Conservation (phyloP, 2,329 filamentous ascomycete genomes). For the Didymella pinodella region DNA sequence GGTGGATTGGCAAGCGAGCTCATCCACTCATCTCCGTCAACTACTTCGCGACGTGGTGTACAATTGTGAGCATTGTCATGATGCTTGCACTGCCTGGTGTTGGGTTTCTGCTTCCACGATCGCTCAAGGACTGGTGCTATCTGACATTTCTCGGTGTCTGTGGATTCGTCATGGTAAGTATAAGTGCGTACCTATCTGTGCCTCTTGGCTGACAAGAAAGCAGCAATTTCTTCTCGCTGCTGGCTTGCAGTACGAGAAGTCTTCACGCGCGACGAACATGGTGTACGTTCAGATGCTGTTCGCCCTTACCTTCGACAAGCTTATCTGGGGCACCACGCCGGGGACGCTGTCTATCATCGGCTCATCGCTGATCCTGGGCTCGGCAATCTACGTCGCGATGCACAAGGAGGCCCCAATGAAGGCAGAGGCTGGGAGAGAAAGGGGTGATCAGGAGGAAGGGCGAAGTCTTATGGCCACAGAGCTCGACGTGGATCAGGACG, state of each 20-base stretch:
- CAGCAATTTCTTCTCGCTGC: conserved; percentile 82
- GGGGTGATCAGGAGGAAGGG: conserved; percentile 44
- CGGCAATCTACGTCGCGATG: conserved; percentile 70
- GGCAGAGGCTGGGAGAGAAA: conserved; percentile 21
- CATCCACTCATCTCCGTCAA: conserved; percentile 87
- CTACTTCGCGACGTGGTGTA: conserved; percentile 78
- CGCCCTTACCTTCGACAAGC: conserved; percentile 69
- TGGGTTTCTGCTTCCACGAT: conserved; percentile 64
- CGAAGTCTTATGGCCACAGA: conserved; percentile 40
- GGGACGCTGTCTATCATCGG: conserved; percentile 66
- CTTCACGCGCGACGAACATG: conserved; percentile 69
- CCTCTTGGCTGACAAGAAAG: not conserved
- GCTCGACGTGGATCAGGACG: conserved; percentile 23
- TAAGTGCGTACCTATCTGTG: not conserved
- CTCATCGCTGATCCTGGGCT: conserved; percentile 69
- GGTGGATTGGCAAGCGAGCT: conserved; percentile 79
- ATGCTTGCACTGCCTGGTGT: conserved; percentile 65
- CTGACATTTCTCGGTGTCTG: conserved; percentile 73
- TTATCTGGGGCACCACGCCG: conserved; percentile 69
- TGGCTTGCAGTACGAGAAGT: conserved; percentile 76
- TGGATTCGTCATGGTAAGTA: conserved; percentile 74
- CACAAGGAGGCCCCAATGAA: conserved; percentile 54
- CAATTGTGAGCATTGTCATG: conserved; percentile 69
- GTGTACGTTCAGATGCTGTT: conserved; percentile 76
- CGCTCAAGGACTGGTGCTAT: conserved; percentile 68